These are phyloP conservation scores for Akanthomyces lecanii DNA, from an alignment of 2,329 filamentous ascomycete genomes.

Conservation along the genomic window DNA sequence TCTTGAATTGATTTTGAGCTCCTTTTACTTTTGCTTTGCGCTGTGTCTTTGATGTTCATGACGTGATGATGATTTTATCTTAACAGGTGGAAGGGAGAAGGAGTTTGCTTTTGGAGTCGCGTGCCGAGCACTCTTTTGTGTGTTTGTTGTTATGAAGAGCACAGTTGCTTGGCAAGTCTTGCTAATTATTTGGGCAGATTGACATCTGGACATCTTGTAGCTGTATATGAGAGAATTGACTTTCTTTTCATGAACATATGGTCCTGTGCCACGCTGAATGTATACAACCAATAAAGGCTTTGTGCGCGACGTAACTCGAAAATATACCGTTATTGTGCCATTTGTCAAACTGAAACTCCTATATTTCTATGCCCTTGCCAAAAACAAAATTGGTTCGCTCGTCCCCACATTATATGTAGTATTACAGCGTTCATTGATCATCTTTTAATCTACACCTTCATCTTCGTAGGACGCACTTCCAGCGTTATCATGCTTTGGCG, in stretches of 20 bases:
- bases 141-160: too few relatives aligned
- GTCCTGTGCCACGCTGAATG: too few relatives aligned
- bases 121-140: too few relatives aligned
- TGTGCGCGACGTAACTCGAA: too few relatives aligned
- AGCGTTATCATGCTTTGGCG: not conserved
- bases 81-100: not conserved
- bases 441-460: slow-evolving; percentile 32
- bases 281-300: too few relatives aligned
- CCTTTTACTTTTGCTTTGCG: not conserved
- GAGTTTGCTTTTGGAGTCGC: too few relatives aligned
- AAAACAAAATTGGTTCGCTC: not conserved
- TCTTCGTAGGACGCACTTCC: slow-evolving; percentile 22
- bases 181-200: not conserved
- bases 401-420: slow-evolving; percentile 12
- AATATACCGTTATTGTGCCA: too few relatives aligned
- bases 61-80: not conserved
- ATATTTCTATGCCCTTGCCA: too few relatives aligned
- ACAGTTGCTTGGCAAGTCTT: not conserved
- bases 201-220: not conserved
- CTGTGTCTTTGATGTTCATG: not conserved
- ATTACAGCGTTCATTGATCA: not conserved
- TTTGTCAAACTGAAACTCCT: too few relatives aligned
- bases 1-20: not conserved
- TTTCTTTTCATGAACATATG: too few relatives aligned
- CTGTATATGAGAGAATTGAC: not conserved